Conservation (phyloP, 2,329 filamentous ascomycete genomes). For the Dothideomycetes sp. region DNA sequence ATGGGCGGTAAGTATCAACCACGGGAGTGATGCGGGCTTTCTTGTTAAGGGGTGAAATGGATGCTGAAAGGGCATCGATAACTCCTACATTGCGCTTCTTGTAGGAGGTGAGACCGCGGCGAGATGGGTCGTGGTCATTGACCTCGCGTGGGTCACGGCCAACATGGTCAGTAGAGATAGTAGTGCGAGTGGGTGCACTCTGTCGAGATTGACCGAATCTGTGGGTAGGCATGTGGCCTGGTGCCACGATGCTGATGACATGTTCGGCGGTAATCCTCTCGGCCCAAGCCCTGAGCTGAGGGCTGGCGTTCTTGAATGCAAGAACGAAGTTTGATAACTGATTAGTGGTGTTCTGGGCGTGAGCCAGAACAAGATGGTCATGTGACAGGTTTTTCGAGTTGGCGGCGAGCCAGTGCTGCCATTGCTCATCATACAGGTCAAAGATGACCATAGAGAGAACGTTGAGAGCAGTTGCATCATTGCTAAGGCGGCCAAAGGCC, state of each 20-base stretch:
- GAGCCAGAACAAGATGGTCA: neutral
- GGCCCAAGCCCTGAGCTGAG: conserved; percentile 2
- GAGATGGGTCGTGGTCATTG: too few species aligned
- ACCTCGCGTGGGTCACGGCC: too few species aligned
- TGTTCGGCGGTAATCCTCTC: neutral
- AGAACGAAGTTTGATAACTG: conserved; percentile 6
- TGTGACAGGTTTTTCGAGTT: neutral
- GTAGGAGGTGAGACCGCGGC: too few species aligned
- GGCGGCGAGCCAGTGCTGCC: neutral
- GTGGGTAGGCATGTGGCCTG: conserved; percentile 2
- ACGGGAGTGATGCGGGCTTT: too few species aligned
- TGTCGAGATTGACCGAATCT: too few species aligned
- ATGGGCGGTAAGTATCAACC: too few species aligned
- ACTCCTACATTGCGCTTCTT: too few species aligned
- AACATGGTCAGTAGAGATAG: too few species aligned
- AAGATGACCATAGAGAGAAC: neutral
- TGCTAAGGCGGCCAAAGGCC: too few species aligned
- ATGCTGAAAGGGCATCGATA: too few species aligned
- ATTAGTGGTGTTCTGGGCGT: conserved; percentile 3
- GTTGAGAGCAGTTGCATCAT: neutral
- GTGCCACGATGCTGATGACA: neutral
- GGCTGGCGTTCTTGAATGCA: neutral
- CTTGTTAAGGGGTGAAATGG: too few species aligned
- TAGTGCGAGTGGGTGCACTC: too few species aligned
- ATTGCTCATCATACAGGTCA: neutral